Evolutionary conservation across 352 stramenopile species (phyloP), one percentile per base, ranked within the genome.

Genomic region (Phytophthora parvispora): DNA sequence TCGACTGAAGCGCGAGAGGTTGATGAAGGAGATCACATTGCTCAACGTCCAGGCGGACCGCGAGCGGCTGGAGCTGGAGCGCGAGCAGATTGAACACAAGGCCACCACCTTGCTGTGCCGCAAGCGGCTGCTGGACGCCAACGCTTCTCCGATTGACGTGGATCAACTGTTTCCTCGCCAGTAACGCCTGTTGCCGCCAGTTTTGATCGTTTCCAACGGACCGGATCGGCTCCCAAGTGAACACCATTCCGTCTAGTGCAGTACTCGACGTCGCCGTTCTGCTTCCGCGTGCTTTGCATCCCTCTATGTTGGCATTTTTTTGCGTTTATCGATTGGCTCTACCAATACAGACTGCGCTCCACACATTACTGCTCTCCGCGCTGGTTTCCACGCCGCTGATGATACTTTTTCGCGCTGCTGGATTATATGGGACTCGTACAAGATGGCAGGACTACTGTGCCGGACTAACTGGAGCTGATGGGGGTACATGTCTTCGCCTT

Each of bases 401-500:
- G 43, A 68, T 73, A 64, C 27, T 72, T 66, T 20, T 63, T 75
- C 40, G 54, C 27, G 62, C 63, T 72, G 60, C 45, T 73, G 60
- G 56, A 20, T 75, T 64, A 57, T 61, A 75, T 57, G 67, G 55
- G 36, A 70, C 51, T 63, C 49, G 48, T 48, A 64, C 60, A 67
- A 58, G 25, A 42, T 67, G 56, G 25, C 6, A 60, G 28, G 22
- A 60, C 16, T 72, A 59, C 38, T 43, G 27, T 64, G 25, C 18
- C 24, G 28, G 45, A 15, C 59, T 85, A 89, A 53, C 79, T 91
- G 43, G 83, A 93, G 61, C 83, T 90, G 66, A 93, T 87, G 13
- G 85, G 81, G 60, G 83, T 89, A 70, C 74, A 89, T 47, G 85
- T 75, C 62, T 93, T 93, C 20, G 81, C 58, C 67, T 93, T 93